Evolutionary conservation across 2,329 filamentous ascomycete genomes (phyloP), one percentile per base, ranked within the genome.

Genomic region (Apiospora hydei): DNA sequence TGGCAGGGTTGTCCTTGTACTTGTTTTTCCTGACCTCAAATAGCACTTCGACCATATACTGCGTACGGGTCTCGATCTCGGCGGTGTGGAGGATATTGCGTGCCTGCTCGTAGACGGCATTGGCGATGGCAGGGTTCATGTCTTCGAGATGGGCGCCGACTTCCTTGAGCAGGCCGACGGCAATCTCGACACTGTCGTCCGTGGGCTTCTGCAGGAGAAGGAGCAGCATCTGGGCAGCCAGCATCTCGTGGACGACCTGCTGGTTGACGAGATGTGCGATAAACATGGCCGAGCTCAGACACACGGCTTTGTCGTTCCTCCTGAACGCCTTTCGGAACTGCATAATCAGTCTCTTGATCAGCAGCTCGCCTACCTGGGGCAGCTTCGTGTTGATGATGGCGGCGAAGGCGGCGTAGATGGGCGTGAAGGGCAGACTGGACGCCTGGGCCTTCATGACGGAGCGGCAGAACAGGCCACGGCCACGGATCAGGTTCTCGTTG

Each of bases 401-500:
- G 1, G 92, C 94, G 92, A 98, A 97, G 68, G 95, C 94, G 16
- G 96, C 96, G 78, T 98, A 98, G 74, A 99, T 97, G 13, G 96
- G 94, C 0, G 96, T 98, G 79, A 98, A 99, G 0, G 96, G 95
- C 81, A 98, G 88, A 86, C 94, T 97, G 13, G 96, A 95, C 18
- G 96, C 95, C 84, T 99, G 96, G 0, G 96, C 96, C 85, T 98
- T 98, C 95, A 98, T 98, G 79, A 99, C 96, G 77, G 94, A 96
- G 75, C 96, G 90, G 84, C 96, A 98, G 82, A 98, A 98, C 73
- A 99, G 84, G 26, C 96, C 96, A 73, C 96, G 89, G 8, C 96
- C 96, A 72, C 96, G 92, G 53, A 99, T 88, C 77, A 99, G 84
- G 81, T 99, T 99, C 86, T 99, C 96, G 69, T 91, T 90, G 83